Evolutionary conservation across 305 asterid species (phyloP).

Genomic region (Rubia peregrina): DNA sequence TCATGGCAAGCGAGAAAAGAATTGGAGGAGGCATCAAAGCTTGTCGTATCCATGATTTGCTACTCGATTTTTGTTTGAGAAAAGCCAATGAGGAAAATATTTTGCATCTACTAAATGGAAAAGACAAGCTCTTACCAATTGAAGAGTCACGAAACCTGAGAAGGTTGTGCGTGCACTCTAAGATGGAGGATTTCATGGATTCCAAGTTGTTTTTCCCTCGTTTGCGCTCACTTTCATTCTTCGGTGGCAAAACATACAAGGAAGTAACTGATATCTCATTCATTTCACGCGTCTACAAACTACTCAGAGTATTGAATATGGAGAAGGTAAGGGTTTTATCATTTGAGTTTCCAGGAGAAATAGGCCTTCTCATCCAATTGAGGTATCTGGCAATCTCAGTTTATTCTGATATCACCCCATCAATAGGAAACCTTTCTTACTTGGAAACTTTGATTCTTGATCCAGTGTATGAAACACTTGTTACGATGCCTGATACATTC

Average conservation of each 20-base stretch:
- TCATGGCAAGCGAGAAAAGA: background rate
- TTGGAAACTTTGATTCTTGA: background rate
- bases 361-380: background rate
- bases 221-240: background rate
- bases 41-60: background rate
- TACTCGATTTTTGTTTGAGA: background rate
- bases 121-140: background rate
- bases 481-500: background rate
- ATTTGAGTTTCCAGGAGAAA: background rate
- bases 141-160: background rate
- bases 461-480: background rate
- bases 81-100: background rate
- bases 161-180: background rate
- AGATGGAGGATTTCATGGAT: background rate
- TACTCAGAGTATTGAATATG: background rate
- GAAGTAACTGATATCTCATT: background rate
- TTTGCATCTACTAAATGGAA: background rate
- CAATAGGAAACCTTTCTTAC: background rate
- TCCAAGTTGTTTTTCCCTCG: background rate
- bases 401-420: background rate
- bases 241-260: background rate
- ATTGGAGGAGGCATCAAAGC: background rate
- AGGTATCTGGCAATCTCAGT: background rate
- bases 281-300: background rate
- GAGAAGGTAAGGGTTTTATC: background rate